Evolutionary conservation across 2,329 filamentous ascomycete species (phyloP), one percentile per base, ranked within the genome.

Genomic region (Penicillium sp.): DNA sequence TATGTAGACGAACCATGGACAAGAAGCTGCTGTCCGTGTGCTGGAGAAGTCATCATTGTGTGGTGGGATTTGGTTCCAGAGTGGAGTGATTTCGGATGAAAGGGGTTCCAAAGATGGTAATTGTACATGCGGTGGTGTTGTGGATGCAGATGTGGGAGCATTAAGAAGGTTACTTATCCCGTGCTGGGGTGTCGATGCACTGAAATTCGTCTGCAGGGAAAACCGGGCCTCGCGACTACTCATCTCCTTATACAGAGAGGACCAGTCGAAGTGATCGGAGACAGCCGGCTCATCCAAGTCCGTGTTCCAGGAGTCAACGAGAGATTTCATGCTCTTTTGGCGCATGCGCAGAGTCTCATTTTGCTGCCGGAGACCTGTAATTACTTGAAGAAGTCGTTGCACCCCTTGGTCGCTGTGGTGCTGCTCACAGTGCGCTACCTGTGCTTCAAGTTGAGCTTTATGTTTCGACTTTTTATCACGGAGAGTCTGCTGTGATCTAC

Each of bases 401-500:
- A 60, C 51, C 2, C 49, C 48, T 34, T 57, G 40, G n/a, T 60
- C 55, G n/a, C 53, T 55, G 50, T 69, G 67, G 41, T 67, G 41
- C 27, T 60, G 45, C 32, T 66, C 58, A 30, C 67, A 69, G 41
- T 65, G 56, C 0, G 61, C 60, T 32, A 67, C 60, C 18, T 57
- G 49, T 8, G 57, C 49, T 53, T 69, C 62, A 8, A 68, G 59
- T 23, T 58, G 43, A 10, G 56, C 16, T 19, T 43, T 56, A 16
- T 64, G 57, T 9, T 59, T 55, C 18, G 60, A 47, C 19, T 64
- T 65, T 29, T 66, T 68, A 30, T 61, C 56, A 30, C 66, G 64
- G 3, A 68, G 59, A 14, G 55, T 64, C 35, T 67, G 62, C 40
- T 68, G 66, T 3, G 66, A 64, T 13, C 58, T 61, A n/a, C 66